These are phyloP conservation scores for Amphibolis antarctica DNA, from an alignment of 106 monocot species.

Conservation along the genomic window DNA sequence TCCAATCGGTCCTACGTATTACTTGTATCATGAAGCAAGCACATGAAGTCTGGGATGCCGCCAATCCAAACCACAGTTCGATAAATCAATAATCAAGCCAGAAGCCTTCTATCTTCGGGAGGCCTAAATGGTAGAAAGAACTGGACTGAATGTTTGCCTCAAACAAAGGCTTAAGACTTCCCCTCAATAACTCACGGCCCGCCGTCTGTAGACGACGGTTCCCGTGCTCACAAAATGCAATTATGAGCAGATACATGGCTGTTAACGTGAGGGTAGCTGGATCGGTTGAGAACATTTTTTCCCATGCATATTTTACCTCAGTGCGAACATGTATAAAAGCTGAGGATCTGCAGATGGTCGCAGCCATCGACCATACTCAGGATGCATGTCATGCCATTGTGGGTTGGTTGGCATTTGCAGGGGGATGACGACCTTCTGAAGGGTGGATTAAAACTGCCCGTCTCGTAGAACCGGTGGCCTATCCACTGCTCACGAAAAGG, in stretches of 20 bases:
- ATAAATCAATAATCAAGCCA: constrained; percentile 48
- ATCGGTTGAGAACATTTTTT: constrained; percentile 55
- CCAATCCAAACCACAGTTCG: constrained; percentile 76
- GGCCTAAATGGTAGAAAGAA: constrained; percentile 74
- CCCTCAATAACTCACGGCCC: constrained; percentile 71
- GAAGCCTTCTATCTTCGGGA: constrained; percentile 64
- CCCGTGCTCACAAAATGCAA: constrained; percentile 81
- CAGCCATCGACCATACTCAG: constrained; percentile 26
- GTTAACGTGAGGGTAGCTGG: constrained; percentile 59
- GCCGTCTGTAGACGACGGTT: constrained; percentile 95
- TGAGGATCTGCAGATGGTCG: constrained; percentile 27
- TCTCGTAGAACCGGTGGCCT: constrained; percentile 33
- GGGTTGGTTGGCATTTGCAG: constrained; percentile 38
- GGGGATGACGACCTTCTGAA: constrained; percentile 41
- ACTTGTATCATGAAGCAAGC: constrained; percentile 40
- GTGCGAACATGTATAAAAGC: constrained; percentile 60
- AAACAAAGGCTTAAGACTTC: constrained; percentile 56
- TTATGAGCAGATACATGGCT: constrained; percentile 61
- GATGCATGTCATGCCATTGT: constrained; percentile 35
- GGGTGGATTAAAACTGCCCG: constrained; percentile 28
- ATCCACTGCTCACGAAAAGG: constrained; percentile 42
- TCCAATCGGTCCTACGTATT: constrained; percentile 52
- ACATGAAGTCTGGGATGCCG: constrained; percentile 65
- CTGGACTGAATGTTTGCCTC: constrained; percentile 77
- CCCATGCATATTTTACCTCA: constrained; percentile 52